These are phyloP conservation scores for Schoenoplectus triqueter DNA, from an alignment of 202 grass and related monocot species.

Conservation along the genomic window DNA sequence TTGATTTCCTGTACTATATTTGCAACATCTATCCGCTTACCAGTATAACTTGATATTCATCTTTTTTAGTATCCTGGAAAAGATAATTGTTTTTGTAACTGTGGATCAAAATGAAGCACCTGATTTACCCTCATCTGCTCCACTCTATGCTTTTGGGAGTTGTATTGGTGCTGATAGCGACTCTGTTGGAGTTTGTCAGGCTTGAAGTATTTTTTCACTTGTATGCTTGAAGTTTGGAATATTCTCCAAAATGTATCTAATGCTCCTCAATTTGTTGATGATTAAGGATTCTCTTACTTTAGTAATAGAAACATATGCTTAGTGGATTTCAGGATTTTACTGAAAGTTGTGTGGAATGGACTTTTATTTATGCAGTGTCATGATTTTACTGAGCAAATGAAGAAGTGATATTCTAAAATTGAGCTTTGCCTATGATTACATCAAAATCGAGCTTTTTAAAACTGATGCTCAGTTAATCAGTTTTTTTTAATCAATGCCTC, in stretches of 20 bases:
- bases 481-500: background rate
- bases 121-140: constrained; percentile 13
- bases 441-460: constrained; percentile 44
- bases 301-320: background rate
- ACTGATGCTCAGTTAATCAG: constrained; percentile 33
- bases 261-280: background rate
- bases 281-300: background rate
- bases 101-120: background rate
- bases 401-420: background rate
- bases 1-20: background rate
- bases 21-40: background rate
- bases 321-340: background rate
- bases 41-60: too few relatives aligned
- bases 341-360: background rate
- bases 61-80: too few relatives aligned
- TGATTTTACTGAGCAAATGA: constrained; percentile 40
- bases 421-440: constrained; percentile 31
- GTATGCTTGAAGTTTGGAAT: constrained; percentile 60
- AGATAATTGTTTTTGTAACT: background rate
- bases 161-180: constrained; percentile 40
- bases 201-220: constrained; percentile 36
- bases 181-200: constrained; percentile 57
- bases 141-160: constrained; percentile 39
- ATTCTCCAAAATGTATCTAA: constrained; percentile 43
- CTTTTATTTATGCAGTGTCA: too few relatives aligned